Conservation (phyloP, 1,284 basidiomycete species). For the Irpex sp. region DNA sequence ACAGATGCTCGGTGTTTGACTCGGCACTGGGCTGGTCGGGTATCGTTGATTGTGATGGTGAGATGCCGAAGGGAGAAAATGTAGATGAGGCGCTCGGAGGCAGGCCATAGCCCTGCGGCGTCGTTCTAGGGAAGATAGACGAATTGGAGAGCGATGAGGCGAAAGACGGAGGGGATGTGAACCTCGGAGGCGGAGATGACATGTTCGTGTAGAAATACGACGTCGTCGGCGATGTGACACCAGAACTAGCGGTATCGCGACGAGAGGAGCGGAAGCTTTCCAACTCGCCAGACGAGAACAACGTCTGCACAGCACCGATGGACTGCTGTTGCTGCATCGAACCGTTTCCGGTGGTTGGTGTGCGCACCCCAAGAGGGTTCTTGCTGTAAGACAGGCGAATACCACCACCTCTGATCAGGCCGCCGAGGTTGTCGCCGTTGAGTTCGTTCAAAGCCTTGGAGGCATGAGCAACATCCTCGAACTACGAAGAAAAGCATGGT, state of each 20-base stretch:
- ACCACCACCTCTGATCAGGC: slow-evolving; percentile 90
- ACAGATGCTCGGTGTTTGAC: slow-evolving; percentile 31
- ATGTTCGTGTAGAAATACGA: slow-evolving; percentile 44
- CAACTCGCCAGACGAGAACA: slow-evolving; percentile 27
- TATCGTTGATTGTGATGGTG: slow-evolving; percentile 53
- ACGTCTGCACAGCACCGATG: slow-evolving; percentile 16
- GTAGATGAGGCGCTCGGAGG: slow-evolving; percentile 29
- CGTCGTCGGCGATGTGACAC: slow-evolving; percentile 40
- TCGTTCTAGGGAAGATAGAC: slow-evolving; percentile 31
- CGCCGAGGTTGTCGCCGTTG: slow-evolving; percentile 88
- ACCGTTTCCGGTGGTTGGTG: slow-evolving; percentile 57
- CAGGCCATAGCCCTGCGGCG: slow-evolving; percentile 32
- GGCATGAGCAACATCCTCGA: slow-evolving; percentile 86
- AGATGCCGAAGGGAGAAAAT: slow-evolving; percentile 65
- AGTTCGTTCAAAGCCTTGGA: slow-evolving; percentile 84
- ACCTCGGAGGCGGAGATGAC: slow-evolving; percentile 51
- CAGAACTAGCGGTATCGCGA: slow-evolving; percentile 25
- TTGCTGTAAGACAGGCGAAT: slow-evolving; percentile 96
- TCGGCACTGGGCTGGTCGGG: slow-evolving; percentile 56
- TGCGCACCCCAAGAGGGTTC: slow-evolving; percentile 86
- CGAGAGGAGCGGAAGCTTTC: slow-evolving; percentile 29
- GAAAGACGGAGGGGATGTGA: slow-evolving; percentile 33
- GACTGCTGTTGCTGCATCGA: slow-evolving; percentile 38
- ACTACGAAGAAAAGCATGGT: slow-evolving; percentile 44
- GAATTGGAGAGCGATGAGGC: slow-evolving; percentile 27